phyloP scores from a whole-genome alignment of 495 filamentous ascomycete genomes.

The Opeltia flavorubescens region DNA sequence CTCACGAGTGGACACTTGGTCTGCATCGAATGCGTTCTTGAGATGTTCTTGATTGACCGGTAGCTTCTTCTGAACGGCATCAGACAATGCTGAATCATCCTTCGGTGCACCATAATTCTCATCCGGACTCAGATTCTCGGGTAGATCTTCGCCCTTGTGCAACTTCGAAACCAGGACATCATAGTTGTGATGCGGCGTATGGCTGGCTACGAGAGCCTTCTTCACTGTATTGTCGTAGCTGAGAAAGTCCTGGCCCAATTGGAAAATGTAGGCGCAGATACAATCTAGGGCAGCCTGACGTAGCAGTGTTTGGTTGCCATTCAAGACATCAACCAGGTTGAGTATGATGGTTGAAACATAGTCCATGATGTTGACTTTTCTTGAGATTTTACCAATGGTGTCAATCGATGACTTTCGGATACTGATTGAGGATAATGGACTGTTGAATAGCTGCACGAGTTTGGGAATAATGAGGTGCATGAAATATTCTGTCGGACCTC shows the following conservation, averaged over 20 bases:
- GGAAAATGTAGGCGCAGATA: conserved; percentile 85
- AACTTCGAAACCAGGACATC: conserved; percentile 81
- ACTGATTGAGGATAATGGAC: conserved; percentile 56
- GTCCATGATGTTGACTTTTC: conserved; percentile 94
- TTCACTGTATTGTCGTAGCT: conserved; percentile 86
- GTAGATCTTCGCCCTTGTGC: conserved; percentile 82
- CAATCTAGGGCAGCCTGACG: conserved; percentile 86
- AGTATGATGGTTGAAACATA: conserved; percentile 92
- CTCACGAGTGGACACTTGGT: conserved; percentile 85
- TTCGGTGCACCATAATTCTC: conserved; percentile 63
- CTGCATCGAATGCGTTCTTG: conserved; percentile 94
- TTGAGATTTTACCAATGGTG: conserved; percentile 83
- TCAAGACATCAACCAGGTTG: conserved; percentile 66
- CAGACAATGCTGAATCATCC: conserved; percentile 65
- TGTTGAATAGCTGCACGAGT: conserved; percentile 87
- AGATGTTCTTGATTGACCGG: conserved; percentile 94
- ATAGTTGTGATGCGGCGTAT: conserved; percentile 75
- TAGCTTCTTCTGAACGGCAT: conserved; percentile 82
- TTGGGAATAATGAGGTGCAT: conserved; percentile 98
- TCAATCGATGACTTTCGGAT: conserved; percentile 85
- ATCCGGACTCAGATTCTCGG: conserved; percentile 85
- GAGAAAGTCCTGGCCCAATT: conserved; percentile 86
- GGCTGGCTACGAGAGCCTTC: conserved; percentile 52
- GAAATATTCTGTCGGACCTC: conserved; percentile 91
- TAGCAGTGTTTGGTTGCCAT: conserved; percentile 52